Percentiles rank a stretch among this genome's conserved stretches.
Conservation (phyloP, 2,329 filamentous ascomycete genomes). For the Lasiodiplodia gonubiensis region DNA sequence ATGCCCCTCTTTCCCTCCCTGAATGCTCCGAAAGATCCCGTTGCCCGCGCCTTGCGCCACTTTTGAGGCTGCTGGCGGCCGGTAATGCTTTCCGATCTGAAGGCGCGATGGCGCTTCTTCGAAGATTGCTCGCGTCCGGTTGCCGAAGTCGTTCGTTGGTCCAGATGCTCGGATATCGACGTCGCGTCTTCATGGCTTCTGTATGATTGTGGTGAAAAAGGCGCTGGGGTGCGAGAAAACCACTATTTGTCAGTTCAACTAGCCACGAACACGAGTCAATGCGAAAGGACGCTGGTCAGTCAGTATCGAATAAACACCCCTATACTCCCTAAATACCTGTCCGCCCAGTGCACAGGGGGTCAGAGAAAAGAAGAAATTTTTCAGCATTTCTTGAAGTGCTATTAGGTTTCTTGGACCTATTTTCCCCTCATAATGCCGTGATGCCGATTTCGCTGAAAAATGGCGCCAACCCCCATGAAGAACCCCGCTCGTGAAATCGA, state of each 20-base stretch:
- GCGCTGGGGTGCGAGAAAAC: neutral
- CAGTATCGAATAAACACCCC: constrained; percentile 1
- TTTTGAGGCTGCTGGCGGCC: neutral
- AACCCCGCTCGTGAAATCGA: constrained; percentile 30
- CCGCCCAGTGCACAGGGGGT: constrained; percentile 10
- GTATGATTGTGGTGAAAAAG: neutral
- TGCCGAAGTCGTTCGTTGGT: constrained; percentile 4
- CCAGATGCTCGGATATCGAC: neutral
- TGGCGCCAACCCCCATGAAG: constrained; percentile 29
- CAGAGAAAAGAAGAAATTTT: constrained; percentile 29
- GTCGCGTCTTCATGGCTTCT: neutral
- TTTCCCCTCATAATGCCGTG: constrained; percentile 29
- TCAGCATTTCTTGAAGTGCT: constrained; percentile 28
- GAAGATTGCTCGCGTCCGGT: neutral
- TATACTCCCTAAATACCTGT: constrained; percentile 11
- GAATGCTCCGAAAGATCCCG: neutral
- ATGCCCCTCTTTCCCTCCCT: constrained; percentile 6
- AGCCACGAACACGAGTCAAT: neutral
- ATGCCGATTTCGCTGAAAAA: constrained; percentile 30
- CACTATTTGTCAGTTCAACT: neutral
- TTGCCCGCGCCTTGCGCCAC: constrained; percentile 1
- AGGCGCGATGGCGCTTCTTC: neutral
- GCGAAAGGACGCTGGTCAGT: neutral
- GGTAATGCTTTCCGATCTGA: neutral
- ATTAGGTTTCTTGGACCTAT: constrained; percentile 29